These are phyloP conservation scores for Tricholoma terreum DNA, from an alignment of 768 basidiomycete species.

Conservation along the genomic window DNA sequence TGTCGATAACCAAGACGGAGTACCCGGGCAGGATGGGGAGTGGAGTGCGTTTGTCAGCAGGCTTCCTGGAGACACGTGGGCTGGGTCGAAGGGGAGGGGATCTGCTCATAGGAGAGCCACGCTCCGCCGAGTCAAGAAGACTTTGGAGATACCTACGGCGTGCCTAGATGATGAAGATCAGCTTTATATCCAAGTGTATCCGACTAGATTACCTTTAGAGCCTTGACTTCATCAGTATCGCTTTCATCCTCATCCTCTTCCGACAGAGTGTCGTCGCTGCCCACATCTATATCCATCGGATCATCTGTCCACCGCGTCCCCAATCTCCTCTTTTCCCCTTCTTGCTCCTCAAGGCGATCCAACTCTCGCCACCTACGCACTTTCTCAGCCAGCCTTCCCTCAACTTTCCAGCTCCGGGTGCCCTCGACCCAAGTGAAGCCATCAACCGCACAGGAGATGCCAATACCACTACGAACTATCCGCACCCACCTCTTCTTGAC, in stretches of 20 bases:
- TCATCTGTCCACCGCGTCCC: constrained; percentile 64
- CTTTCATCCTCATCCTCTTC: constrained; percentile 62
- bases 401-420: constrained; percentile 59
- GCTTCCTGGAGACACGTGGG: constrained; percentile 23
- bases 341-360: constrained; percentile 60
- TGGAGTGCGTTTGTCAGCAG: constrained; percentile 33
- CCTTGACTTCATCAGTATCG: constrained; percentile 70
- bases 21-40: constrained; percentile 77
- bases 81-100: constrained; percentile 24
- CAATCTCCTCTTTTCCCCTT: constrained; percentile 63
- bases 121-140: constrained; percentile 53
- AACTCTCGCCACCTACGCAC: constrained; percentile 68
- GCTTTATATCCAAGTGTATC: constrained; percentile 10
- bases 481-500: constrained; percentile 67
- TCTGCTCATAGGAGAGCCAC: constrained; percentile 23
- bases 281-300: constrained; percentile 71
- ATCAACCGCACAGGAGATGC: constrained; percentile 64
- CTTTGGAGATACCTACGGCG: constrained; percentile 71
- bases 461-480: constrained; percentile 64
- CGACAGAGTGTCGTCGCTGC: constrained; percentile 36
- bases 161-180: constrained; percentile 41
- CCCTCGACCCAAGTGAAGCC: constrained; percentile 71
- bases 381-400: constrained; percentile 66
- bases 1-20: constrained; percentile 89
- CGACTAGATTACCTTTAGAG: constrained; percentile 61